Evolutionary conservation across 371 early-diverging fungal genomes (phyloP).

Genomic region (Catenaria anguillulae): DNA sequence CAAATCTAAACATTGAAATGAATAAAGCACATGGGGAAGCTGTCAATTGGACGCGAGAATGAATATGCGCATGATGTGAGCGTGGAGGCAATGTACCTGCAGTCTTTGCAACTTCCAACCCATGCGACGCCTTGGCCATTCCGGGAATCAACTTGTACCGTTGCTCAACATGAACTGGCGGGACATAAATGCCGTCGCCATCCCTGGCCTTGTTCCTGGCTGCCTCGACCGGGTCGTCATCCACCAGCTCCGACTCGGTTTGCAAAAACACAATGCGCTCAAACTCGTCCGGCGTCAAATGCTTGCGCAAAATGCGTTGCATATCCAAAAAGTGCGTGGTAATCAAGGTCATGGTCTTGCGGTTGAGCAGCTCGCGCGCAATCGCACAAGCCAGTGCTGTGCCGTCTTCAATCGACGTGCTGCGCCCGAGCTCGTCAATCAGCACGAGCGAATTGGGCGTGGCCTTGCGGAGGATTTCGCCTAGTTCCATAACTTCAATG

Average conservation of each 20-base stretch:
- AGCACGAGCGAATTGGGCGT: conserved; percentile 92
- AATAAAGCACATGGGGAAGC: too few relatives aligned
- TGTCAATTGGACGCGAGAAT: too few relatives aligned
- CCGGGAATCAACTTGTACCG: background rate
- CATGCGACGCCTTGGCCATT: background rate
- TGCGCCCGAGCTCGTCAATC: conserved; percentile 98
- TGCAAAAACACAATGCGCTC: background rate
- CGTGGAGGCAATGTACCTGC: too few relatives aligned
- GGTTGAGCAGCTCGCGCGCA: background rate
- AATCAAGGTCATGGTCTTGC: background rate
- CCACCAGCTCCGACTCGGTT: background rate
- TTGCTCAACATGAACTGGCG: background rate
- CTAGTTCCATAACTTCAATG: conserved; percentile 94
- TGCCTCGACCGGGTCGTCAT: too few relatives aligned
- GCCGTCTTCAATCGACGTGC: conserved; percentile 49
- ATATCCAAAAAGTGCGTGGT: background rate
- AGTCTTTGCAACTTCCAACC: background rate
- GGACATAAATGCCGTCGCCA: too few relatives aligned
- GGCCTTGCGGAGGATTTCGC: conserved; percentile 82
- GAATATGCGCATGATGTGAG: too few relatives aligned
- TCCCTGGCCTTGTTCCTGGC: too few relatives aligned
- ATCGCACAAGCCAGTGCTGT: background rate
- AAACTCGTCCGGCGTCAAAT: background rate
- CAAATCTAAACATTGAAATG: too few relatives aligned
- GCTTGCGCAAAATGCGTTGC: background rate